A percentile compares a stretch with the other conserved stretches of the same genome.
Evolutionary conservation across 306 rosid genomes (phyloP).

Genomic region (Vicia villosa): DNA sequence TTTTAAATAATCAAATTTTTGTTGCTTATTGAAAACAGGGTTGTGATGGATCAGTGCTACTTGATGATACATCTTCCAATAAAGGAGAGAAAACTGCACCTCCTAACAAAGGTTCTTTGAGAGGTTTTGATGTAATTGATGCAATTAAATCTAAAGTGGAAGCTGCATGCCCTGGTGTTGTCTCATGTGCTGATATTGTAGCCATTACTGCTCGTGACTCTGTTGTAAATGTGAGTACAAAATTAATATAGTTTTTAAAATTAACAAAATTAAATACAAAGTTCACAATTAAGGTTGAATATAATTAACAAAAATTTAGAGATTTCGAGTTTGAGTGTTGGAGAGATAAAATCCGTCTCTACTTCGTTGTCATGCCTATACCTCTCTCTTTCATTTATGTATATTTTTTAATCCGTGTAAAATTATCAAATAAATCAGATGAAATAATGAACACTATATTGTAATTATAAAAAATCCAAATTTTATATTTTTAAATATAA

Average conservation of each 20-base stretch:
- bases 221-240: conserved; percentile 55
- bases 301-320: not conserved
- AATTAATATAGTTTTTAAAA: not conserved
- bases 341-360: not conserved
- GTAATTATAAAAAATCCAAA: no score
- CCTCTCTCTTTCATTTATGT: no score
- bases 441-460: no score
- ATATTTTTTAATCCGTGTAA: no score
- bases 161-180: conserved; percentile 64
- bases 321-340: no score
- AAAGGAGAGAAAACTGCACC: conserved; percentile 75
- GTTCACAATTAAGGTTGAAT: not conserved
- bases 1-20: no score
- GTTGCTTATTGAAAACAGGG: conserved; percentile 56
- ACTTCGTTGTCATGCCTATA: no score
- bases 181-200: conserved; percentile 81
- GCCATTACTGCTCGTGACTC: conserved; percentile 87
- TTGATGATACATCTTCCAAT: conserved; percentile 61
- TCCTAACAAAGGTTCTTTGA: conserved; percentile 56
- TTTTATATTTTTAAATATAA: no score
- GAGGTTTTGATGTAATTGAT: conserved; percentile 70
- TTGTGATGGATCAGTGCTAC: conserved; percentile 77
- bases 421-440: no score
- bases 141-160: conserved; percentile 67
- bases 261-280: no score